phyloP scores from a whole-genome alignment of 2,329 filamentous ascomycete species.

The Penicillium glabrum region DNA sequence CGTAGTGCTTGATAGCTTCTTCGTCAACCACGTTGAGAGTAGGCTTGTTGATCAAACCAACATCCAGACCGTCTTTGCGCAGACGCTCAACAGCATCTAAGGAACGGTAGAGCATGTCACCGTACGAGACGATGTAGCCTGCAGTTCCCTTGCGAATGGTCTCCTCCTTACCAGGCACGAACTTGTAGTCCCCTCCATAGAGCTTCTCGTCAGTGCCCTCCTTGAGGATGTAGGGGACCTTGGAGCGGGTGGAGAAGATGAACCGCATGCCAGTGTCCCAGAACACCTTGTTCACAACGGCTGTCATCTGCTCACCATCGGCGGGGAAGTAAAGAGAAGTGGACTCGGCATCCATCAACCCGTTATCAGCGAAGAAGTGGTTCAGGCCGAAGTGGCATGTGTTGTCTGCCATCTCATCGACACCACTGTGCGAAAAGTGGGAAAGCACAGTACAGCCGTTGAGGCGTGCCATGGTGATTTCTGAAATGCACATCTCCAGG shows the following conservation, averaged over 20 bases:
- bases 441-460: conserved; percentile 40
- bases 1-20: conserved; percentile 38
- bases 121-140: conserved; percentile 40
- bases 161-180: conserved; percentile 39
- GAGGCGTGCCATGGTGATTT: conserved; percentile 43
- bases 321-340: conserved; percentile 42
- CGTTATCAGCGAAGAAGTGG: conserved; percentile 44
- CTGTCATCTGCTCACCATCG: conserved; percentile 43
- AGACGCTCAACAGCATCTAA: conserved; percentile 41
- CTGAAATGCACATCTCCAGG: conserved; percentile 42
- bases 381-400: conserved; percentile 45
- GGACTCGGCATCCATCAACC: conserved; percentile 36
- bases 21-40: conserved; percentile 42
- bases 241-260: conserved; percentile 41
- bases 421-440: conserved; percentile 42
- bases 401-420: conserved; percentile 45
- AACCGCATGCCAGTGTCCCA: conserved; percentile 39
- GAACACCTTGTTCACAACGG: conserved; percentile 38
- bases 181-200: conserved; percentile 38
- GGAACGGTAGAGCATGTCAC: conserved; percentile 43
- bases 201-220: conserved; percentile 35
- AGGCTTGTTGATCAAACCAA: conserved; percentile 42
- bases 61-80: conserved; percentile 35
- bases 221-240: conserved; percentile 40
- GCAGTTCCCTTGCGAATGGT: conserved; percentile 37